Evolutionary conservation across 2,329 filamentous ascomycete genomes (phyloP).

Genomic region (Juglanconis sp.): DNA sequence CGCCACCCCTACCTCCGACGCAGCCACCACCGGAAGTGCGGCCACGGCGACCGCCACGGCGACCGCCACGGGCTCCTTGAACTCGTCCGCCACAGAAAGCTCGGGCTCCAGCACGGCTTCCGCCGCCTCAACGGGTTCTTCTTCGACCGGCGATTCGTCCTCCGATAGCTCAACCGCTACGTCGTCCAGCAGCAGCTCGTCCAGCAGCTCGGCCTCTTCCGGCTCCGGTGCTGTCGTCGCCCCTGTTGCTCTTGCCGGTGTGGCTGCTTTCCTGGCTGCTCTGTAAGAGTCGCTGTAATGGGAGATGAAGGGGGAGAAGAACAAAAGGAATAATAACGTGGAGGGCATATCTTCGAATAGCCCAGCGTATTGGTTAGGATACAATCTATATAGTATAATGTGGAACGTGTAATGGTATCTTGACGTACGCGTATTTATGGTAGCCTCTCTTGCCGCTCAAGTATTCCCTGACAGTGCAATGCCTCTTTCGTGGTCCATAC

Average conservation of each 20-base stretch:
- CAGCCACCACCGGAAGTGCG: not conserved
- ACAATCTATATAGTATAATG: not conserved
- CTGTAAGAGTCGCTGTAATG: not conserved
- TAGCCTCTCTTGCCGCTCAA: not conserved
- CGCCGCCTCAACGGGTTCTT: not conserved
- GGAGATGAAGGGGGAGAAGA: not conserved
- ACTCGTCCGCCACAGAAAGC: not conserved
- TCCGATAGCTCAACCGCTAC: not conserved
- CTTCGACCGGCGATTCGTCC: not conserved
- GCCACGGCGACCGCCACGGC: not conserved
- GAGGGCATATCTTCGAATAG: not conserved
- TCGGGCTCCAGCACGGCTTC: not conserved
- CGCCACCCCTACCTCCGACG: not conserved
- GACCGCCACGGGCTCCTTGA: not conserved
- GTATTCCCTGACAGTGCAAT: not conserved
- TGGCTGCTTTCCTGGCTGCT: slow-evolving; percentile 1
- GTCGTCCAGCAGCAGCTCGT: not conserved
- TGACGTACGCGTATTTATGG: not conserved
- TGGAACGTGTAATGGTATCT: not conserved
- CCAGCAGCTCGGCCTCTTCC: not conserved
- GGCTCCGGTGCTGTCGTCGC: not conserved
- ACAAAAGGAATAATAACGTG: not conserved
- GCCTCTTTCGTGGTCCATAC: not conserved
- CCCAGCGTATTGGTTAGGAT: not conserved
- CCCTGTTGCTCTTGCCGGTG: not conserved